Conservation (phyloP, 352 stramenopile genomes). For the Pelagophyceae sp. region DNA sequence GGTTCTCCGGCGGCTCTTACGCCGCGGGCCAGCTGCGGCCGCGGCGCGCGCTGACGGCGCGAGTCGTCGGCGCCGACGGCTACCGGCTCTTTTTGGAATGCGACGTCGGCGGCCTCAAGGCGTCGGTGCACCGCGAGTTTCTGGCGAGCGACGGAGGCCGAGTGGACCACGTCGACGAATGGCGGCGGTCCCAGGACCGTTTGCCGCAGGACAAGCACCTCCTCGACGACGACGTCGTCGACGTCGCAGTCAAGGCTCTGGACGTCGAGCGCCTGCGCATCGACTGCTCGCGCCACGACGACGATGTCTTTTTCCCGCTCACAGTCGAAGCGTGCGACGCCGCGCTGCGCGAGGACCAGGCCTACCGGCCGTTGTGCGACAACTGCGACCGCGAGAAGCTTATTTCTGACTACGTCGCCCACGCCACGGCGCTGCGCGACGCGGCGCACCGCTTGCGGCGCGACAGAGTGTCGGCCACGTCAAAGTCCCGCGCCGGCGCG, state of each 20-base stretch:
- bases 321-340: background rate
- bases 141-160: background rate
- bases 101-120: conserved; percentile 20
- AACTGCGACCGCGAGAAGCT: background rate
- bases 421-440: background rate
- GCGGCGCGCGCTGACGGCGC: conserved; percentile 14
- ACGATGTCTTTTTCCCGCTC: conserved; percentile 17
- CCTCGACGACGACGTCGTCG: background rate
- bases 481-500: background rate
- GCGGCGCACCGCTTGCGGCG: background rate
- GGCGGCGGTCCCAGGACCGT: background rate
- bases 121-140: background rate
- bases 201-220: background rate
- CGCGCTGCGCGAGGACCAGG: background rate
- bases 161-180: conserved; percentile 13
- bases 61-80: background rate
- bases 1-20: conserved; percentile 22
- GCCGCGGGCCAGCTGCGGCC: background rate
- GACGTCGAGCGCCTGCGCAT: conserved; percentile 6
- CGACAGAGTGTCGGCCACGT: background rate
- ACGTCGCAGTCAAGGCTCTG: background rate
- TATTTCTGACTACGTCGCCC: background rate
- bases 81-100: conserved; percentile 19
- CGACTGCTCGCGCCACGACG: background rate
- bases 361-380: background rate